Evolutionary conservation across 371 early-diverging fungal species (phyloP).

Genomic region (Mortierella sp.): DNA sequence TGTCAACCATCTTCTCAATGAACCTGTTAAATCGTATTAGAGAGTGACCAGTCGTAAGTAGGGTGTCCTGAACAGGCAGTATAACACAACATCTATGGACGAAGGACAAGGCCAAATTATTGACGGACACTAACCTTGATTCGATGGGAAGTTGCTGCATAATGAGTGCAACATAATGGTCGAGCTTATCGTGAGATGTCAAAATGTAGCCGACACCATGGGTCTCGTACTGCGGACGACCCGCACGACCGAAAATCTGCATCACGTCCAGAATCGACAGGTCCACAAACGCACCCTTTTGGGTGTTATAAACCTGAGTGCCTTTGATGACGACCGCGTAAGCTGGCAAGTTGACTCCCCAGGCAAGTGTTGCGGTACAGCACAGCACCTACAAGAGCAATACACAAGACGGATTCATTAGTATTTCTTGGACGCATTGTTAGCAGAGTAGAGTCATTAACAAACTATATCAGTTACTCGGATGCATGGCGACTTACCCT

Average conservation of each 20-base stretch:
- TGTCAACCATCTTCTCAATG: constrained; percentile 89
- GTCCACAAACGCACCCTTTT: constrained; percentile 94
- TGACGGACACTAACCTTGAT: constrained; percentile 69
- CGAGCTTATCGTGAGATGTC: constrained; percentile 93
- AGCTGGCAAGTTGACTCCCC: constrained; percentile 99
- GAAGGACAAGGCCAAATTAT: background rate
- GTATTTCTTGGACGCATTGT: background rate
- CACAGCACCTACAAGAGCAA: constrained; percentile 78
- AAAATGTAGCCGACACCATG: constrained; percentile 94
- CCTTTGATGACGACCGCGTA: constrained; percentile 99
- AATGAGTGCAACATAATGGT: constrained; percentile 95
- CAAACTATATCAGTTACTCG: no score
- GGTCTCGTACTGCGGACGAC: constrained; percentile 96
- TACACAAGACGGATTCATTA: background rate
- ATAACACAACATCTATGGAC: background rate
- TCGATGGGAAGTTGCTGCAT: constrained; percentile 99
- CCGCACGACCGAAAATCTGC: constrained; percentile 99
- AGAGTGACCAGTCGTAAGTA: background rate
- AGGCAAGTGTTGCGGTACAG: constrained; percentile 99
- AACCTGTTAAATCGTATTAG: constrained; percentile 66
- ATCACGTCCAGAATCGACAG: constrained; percentile 96
- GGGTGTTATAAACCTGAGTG: constrained; percentile 96
- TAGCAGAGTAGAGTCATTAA: background rate
- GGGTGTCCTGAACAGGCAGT: background rate
- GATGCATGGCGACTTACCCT: constrained; percentile 58